Evolutionary conservation across 2,329 filamentous ascomycete species (phyloP).

Genomic region (Cordyceps farinosa): DNA sequence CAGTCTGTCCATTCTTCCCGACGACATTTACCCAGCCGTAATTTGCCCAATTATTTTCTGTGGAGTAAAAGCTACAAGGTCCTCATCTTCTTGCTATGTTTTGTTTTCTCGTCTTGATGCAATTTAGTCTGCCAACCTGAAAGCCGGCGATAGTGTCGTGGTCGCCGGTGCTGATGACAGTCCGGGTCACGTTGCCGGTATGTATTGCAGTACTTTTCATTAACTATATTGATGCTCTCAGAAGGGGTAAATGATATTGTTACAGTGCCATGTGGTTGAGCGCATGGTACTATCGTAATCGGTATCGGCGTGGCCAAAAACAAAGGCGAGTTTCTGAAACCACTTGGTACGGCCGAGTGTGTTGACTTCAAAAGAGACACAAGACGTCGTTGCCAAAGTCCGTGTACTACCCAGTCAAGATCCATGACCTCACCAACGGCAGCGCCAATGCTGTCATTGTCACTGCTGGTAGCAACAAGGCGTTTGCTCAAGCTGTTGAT

Average conservation of each 20-base stretch:
- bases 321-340: conserved; percentile 20
- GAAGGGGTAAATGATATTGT: not conserved
- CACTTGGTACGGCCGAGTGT: conserved; percentile 15
- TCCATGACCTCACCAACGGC: conserved; percentile 17
- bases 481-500: conserved; percentile 20
- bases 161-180: too few relatives aligned
- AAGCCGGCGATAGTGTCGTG: too few relatives aligned
- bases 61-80: not conserved
- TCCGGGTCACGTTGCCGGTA: too few relatives aligned
- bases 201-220: too few relatives aligned
- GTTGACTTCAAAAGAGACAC: conserved; percentile 19
- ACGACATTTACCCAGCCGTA: conserved; percentile 20
- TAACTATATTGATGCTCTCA: not conserved
- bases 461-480: conserved; percentile 19
- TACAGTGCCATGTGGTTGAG: conserved; percentile 20
- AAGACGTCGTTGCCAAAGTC: not conserved
- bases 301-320: conserved; percentile 17
- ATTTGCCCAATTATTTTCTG: conserved; percentile 20
- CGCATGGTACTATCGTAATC: conserved; percentile 20
- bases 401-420: not conserved
- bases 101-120: too few relatives aligned
- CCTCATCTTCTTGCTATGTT: too few relatives aligned
- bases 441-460: conserved; percentile 21
- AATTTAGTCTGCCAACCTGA: too few relatives aligned
- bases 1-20: conserved; percentile 8